Percentiles rank a stretch among this genome's conserved stretches.
These are phyloP conservation scores for Tolypocladium paradoxum DNA, from an alignment of 2,329 filamentous ascomycete genomes.

Conservation along the genomic window DNA sequence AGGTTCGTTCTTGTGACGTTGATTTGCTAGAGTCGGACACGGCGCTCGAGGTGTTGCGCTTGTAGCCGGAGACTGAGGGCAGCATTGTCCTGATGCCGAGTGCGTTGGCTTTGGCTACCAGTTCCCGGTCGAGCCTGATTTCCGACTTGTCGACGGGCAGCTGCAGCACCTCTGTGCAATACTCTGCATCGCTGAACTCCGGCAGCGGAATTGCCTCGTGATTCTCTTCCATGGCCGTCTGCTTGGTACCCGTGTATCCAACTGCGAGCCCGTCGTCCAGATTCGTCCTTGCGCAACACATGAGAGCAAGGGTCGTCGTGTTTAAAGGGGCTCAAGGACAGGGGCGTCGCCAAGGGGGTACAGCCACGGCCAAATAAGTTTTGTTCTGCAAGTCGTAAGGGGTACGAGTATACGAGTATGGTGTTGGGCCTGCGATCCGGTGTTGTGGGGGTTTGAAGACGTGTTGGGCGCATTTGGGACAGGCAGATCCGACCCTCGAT, in stretches of 20 bases:
- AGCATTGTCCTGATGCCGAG: constrained; percentile 21
- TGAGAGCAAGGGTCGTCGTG: not conserved
- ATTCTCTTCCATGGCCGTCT: constrained; percentile 4
- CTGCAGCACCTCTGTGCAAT: constrained; percentile 27
- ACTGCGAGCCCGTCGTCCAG: not conserved
- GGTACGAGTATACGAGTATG: no score
- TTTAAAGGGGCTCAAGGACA: not conserved
- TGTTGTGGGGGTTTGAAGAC: constrained; percentile 2
- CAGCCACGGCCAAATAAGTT: constrained; percentile 2
- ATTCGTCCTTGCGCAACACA: not conserved
- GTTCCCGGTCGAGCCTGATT: constrained; percentile 25
- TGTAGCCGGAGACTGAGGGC: constrained; percentile 14
- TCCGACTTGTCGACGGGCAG: constrained; percentile 23
- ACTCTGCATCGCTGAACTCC: constrained; percentile 29
- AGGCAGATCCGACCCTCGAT: constrained; percentile 3
- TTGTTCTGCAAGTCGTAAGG: not conserved
- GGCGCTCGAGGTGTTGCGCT: constrained; percentile 26
- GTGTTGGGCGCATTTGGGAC: constrained; percentile 3
- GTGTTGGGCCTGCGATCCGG: not conserved
- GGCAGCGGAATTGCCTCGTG: constrained; percentile 11
- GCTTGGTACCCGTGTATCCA: not conserved
- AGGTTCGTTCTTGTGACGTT: constrained; percentile 30
- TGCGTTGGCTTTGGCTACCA: constrained; percentile 22
- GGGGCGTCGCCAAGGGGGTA: not conserved
- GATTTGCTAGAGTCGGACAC: constrained; percentile 31